Base-by-base conservation (phyloP, 768 basidiomycete species). In the Auricularia sp. region DNA sequence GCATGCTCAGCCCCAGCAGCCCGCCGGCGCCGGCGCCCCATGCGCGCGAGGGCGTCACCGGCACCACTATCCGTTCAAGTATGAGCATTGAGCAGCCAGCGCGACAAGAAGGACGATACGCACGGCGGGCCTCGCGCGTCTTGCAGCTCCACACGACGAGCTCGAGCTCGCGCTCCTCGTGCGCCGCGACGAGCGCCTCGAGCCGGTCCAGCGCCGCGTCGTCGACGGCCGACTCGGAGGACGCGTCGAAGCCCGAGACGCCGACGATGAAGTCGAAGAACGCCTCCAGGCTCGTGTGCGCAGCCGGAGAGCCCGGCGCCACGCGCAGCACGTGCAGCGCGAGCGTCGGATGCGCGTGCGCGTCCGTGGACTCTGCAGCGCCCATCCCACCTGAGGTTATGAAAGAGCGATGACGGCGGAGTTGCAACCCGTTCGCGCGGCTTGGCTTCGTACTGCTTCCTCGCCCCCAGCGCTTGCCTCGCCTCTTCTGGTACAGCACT, bases 211-310 rank as follows among this genome's bases (percentile, higher is more conserved):
- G 54, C 18, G 29, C 29, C 1, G 13, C 24, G 14, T 59, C 29
- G 24, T 29, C 24, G 56, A 33, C 18, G 24, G 13, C 13, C 8
- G 7, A 7, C 8, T 7, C 39, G 39, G 39, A 7, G 39, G 39
- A 42, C 39, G 39, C 39, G 39, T 59, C 56, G 13, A 14, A 35
- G 16, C 90, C 90, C 72, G 93, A 87, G 65, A 93, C 89, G 10
- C 96, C 97, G 51, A 97, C 87, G 24, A 99, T 83, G 73, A 97
- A 98, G 78, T 98, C 97, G 71, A 99, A 99, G 77, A 94, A 95
- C 3, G 96, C 91, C 72, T 90, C 92, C 58, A 95, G 86, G 63
- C 81, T 83, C 0, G 92, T 92, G 66, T 87, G 81, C 0, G 91
- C 91, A 0, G 96, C 92, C 5, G 97, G 97, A 1, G 92, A 94